Conservation (phyloP, 148 eudicot species). For the Pharnaceum exiguum region DNA sequence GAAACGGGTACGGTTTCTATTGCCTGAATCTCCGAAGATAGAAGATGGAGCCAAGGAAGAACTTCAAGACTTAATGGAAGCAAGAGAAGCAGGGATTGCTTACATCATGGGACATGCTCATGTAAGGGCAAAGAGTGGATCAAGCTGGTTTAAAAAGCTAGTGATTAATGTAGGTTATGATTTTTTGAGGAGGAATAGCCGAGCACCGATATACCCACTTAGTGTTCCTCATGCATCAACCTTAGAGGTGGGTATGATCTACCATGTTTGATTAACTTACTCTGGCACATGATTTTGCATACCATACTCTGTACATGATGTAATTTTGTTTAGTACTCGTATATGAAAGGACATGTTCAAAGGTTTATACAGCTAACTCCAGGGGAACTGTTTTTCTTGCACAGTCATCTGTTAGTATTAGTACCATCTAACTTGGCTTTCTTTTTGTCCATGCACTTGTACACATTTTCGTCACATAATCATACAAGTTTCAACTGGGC, state of each 20-base stretch:
- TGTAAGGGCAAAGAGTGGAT: slow-evolving; percentile 77
- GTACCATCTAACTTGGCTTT: too few relatives aligned
- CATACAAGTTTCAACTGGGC: too few relatives aligned
- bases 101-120: slow-evolving; percentile 85
- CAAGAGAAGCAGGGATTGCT: slow-evolving; percentile 83
- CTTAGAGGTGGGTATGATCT: slow-evolving; percentile 94
- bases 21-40: slow-evolving; percentile 70
- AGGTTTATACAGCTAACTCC: too few relatives aligned
- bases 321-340: slow-evolving; percentile 29
- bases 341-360: too few relatives aligned
- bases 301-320: slow-evolving; percentile 29
- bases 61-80: slow-evolving; percentile 77
- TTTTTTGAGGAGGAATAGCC: slow-evolving; percentile 77
- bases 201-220: slow-evolving; percentile 58
- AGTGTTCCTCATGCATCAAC: slow-evolving; percentile 91
- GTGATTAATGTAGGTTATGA: slow-evolving; percentile 79
- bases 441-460: too few relatives aligned
- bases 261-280: slow-evolving; percentile 36
- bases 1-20: slow-evolving; percentile 67
- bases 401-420: too few relatives aligned
- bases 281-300: slow-evolving; percentile 3
- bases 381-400: too few relatives aligned
- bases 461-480: too few relatives aligned
- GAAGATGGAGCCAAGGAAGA: slow-evolving; percentile 48
- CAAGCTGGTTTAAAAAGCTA: slow-evolving; percentile 62